Conservation (phyloP, 345 rosid species). For the Citrus sinensis region DNA sequence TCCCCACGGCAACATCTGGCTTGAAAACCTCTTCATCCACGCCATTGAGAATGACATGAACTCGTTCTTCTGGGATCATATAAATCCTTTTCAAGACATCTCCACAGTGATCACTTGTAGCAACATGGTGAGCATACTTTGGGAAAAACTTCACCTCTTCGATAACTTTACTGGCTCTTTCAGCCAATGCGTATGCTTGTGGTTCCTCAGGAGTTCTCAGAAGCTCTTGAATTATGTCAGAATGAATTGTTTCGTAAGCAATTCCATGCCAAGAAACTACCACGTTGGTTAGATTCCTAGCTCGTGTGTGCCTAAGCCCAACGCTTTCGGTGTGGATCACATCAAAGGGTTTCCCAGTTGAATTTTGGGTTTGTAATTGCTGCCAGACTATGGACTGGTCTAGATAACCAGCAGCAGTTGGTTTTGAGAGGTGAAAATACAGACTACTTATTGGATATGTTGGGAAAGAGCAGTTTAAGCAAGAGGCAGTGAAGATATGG, state of each 20-base stretch:
- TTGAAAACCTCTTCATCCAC: slow-evolving; percentile 69
- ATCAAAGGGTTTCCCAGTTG: slow-evolving; percentile 69
- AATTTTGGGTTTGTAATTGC: slow-evolving; percentile 65
- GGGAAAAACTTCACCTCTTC: slow-evolving; percentile 87
- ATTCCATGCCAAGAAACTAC: slow-evolving; percentile 92
- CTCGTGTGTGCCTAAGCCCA: slow-evolving; percentile 78
- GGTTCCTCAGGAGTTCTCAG: slow-evolving; percentile 56
- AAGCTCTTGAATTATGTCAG: slow-evolving; percentile 85
- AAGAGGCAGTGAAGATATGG: slow-evolving; percentile 75
- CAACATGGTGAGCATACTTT: slow-evolving; percentile 82
- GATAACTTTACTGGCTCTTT: slow-evolving; percentile 58
- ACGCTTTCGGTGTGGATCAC: slow-evolving; percentile 88
- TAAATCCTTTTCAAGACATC: slow-evolving; percentile 81
- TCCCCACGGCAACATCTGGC: slow-evolving; percentile 48
- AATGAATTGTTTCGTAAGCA: slow-evolving; percentile 86
- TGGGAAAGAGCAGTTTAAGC: slow-evolving; percentile 50
- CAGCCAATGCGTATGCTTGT: slow-evolving; percentile 45
- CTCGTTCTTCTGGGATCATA: slow-evolving; percentile 93
- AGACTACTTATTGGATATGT: slow-evolving; percentile 42
- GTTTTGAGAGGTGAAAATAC: slow-evolving; percentile 68
- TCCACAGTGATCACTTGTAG: slow-evolving; percentile 91
- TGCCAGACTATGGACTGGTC: slow-evolving; percentile 71
- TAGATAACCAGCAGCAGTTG: slow-evolving; percentile 72
- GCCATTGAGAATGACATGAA: slow-evolving; percentile 82
- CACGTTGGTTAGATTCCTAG: slow-evolving; percentile 54